Percentiles rank a stretch among this genome's conserved stretches.
phyloP scores from a whole-genome alignment of 768 basidiomycete species.

The Plicaturopsis crispa region DNA sequence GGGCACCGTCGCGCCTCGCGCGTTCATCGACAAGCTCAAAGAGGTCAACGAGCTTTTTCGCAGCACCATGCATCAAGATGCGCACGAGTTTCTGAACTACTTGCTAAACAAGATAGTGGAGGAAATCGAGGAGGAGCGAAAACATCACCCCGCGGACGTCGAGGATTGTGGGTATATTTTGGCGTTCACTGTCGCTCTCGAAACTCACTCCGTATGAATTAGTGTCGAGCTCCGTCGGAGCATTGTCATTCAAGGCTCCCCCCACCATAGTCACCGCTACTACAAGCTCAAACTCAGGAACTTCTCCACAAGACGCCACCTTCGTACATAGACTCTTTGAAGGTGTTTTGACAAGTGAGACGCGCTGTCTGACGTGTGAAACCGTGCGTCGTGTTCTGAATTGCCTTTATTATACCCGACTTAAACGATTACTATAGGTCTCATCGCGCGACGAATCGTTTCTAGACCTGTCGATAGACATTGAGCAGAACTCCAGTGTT shows the following conservation, averaged over 20 bases:
- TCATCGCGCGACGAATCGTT: conserved; percentile 95
- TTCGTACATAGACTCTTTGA: conserved; percentile 92
- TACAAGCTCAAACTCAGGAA: conserved; percentile 39
- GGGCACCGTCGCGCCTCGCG: conserved; percentile 84
- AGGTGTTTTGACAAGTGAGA: conserved; percentile 92
- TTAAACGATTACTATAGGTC: conserved; percentile 36
- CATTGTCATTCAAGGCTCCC: conserved; percentile 40
- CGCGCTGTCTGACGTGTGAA: conserved; percentile 95
- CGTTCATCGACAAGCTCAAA: conserved; percentile 90
- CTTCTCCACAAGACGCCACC: conserved; percentile 48
- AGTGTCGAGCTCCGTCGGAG: conserved; percentile 59
- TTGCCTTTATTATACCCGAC: conserved; percentile 4
- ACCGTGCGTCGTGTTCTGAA: conserved; percentile 50
- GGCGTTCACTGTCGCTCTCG: too few relatives aligned
- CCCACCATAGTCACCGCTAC: conserved; percentile 30
- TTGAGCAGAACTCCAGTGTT: conserved; percentile 95
- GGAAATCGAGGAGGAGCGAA: conserved; percentile 75
- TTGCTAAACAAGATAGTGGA: conserved; percentile 90
- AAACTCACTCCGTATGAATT: too few relatives aligned
- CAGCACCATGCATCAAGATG: conserved; percentile 93
- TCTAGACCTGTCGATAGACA: conserved; percentile 97
- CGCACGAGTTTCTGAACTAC: conserved; percentile 96
- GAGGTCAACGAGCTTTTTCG: conserved; percentile 89
- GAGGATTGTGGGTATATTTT: conserved; percentile 76
- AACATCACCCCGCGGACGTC: conserved; percentile 30